Conservation (phyloP, 768 basidiomycete genomes). For the Rhizopogon vinicolor region DNA sequence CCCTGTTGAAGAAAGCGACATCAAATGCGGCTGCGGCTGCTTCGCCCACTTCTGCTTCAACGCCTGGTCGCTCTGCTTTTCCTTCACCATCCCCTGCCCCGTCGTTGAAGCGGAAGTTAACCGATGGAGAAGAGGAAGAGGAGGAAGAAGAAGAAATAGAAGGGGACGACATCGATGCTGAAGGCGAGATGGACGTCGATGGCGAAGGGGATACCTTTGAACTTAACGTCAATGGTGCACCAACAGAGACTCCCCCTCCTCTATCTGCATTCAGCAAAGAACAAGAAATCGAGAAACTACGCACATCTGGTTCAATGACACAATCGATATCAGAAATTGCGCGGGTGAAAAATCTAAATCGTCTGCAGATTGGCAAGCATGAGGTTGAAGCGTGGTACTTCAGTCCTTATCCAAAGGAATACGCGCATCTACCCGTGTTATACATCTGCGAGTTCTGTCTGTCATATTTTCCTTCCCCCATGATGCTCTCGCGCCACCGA, state of each 20-base stretch:
- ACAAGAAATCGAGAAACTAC: conserved; percentile 97
- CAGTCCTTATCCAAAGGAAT: conserved; percentile 98
- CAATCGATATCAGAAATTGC: conserved; percentile 98
- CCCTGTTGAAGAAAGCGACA: conserved; percentile 65
- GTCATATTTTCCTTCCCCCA: conserved; percentile 83
- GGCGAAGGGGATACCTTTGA: conserved; percentile 69
- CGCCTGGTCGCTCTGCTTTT: conserved; percentile 29
- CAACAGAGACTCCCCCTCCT: conserved; percentile 48
- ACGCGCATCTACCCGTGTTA: conserved; percentile 89
- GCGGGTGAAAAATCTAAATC: conserved; percentile 96
- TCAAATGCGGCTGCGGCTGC: conserved; percentile 64
- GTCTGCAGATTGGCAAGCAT: conserved; percentile 92
- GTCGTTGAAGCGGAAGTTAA: conserved; percentile 63
- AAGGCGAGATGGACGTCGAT: conserved; percentile 66
- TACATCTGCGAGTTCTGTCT: conserved; percentile 99
- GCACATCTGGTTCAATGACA: conserved; percentile 98
- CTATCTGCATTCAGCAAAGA: conserved; percentile 84
- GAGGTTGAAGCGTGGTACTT: conserved; percentile 99
- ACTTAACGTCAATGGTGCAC: conserved; percentile 42
- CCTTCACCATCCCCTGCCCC: conserved; percentile 57
- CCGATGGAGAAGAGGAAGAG: conserved; percentile 60
- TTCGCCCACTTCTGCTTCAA: conserved; percentile 54
- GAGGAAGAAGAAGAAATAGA: conserved; percentile 57
- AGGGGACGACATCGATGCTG: conserved; percentile 36
- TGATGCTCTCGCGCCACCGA: conserved; percentile 91